phyloP scores from a whole-genome alignment of 2,329 filamentous ascomycete genomes.

The Periglandula ipomoeae region DNA sequence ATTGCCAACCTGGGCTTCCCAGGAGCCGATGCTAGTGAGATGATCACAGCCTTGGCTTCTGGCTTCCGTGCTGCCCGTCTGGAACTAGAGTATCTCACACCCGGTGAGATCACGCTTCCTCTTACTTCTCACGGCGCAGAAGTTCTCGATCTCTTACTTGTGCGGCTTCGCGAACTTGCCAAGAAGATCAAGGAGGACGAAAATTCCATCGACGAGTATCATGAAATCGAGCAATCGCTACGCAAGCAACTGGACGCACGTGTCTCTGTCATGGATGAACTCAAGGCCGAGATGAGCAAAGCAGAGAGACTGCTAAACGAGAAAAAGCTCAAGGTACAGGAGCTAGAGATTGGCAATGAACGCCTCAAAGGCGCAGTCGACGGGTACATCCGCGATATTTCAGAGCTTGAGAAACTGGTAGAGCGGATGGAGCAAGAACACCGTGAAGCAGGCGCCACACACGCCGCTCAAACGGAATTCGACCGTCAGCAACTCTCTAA shows the following conservation, averaged over 20 bases:
- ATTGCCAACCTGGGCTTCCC: slow-evolving; percentile 43
- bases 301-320: slow-evolving; percentile 24
- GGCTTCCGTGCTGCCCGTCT: slow-evolving; percentile 48
- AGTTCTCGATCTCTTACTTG: slow-evolving; percentile 46
- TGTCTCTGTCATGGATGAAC: slow-evolving; percentile 39
- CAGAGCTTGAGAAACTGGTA: slow-evolving; percentile 43
- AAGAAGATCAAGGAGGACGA: slow-evolving; percentile 39
- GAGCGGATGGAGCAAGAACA: slow-evolving; percentile 34
- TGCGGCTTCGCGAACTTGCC: slow-evolving; percentile 39
- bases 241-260: slow-evolving; percentile 47
- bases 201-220: slow-evolving; percentile 50
- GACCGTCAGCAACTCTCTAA: slow-evolving; percentile 24
- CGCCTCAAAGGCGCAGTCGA: slow-evolving; percentile 42
- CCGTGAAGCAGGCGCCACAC: slow-evolving; percentile 19
- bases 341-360: slow-evolving; percentile 40
- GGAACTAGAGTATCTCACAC: slow-evolving; percentile 53
- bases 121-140: slow-evolving; percentile 43
- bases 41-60: slow-evolving; percentile 35
- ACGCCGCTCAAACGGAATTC: slow-evolving; percentile 25
- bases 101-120: slow-evolving; percentile 46
- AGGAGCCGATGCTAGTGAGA: slow-evolving; percentile 36
- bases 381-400: slow-evolving; percentile 44
- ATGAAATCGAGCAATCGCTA: slow-evolving; percentile 44
- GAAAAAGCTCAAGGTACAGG: slow-evolving; percentile 30
- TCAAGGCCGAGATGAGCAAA: slow-evolving; percentile 32